A percentile compares a stretch with the other conserved stretches of the same genome.
Evolutionary conservation across 306 rosid genomes (phyloP).

Genomic region (Cicer arietinum): DNA sequence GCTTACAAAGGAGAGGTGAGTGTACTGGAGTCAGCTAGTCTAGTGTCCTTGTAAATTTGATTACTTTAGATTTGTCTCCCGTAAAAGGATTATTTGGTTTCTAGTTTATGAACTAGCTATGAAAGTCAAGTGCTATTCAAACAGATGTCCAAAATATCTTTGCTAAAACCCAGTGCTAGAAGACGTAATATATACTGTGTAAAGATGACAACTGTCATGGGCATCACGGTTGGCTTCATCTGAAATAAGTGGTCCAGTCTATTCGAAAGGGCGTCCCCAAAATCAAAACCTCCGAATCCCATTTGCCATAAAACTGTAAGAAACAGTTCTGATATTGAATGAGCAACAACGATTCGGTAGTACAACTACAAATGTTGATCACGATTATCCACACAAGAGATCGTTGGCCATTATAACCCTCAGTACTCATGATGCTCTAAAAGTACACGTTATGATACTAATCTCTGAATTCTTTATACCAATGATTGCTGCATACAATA

Average conservation of each 20-base stretch:
- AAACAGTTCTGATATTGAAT: slow-evolving; percentile 33
- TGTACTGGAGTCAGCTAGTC: background rate
- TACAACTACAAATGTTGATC: slow-evolving; percentile 25
- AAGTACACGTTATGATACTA: background rate
- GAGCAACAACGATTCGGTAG: slow-evolving; percentile 4
- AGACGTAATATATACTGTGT: background rate
- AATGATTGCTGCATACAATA: slow-evolving; percentile 10
- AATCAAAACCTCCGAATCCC: slow-evolving; percentile 7
- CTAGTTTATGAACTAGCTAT: background rate
- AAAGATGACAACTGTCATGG: slow-evolving; percentile 36
- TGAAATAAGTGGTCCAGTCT: slow-evolving; percentile 44
- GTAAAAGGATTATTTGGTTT: background rate
- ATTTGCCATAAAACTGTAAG: background rate
- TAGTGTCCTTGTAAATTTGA: background rate
- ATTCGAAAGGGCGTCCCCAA: slow-evolving; percentile 31
- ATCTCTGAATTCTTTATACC: background rate
- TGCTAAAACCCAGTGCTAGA: background rate
- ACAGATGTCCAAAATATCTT: background rate
- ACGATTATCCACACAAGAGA: slow-evolving; percentile 30
- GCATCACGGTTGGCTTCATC: slow-evolving; percentile 23
- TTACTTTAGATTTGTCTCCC: too few species aligned
- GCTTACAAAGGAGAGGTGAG: background rate
- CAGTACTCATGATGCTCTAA: slow-evolving; percentile 17
- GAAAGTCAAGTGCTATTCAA: background rate
- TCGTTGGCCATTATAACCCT: slow-evolving; percentile 2